phyloP scores from a whole-genome alignment of 1,284 basidiomycete genomes.

The Dichomitus squalens region DNA sequence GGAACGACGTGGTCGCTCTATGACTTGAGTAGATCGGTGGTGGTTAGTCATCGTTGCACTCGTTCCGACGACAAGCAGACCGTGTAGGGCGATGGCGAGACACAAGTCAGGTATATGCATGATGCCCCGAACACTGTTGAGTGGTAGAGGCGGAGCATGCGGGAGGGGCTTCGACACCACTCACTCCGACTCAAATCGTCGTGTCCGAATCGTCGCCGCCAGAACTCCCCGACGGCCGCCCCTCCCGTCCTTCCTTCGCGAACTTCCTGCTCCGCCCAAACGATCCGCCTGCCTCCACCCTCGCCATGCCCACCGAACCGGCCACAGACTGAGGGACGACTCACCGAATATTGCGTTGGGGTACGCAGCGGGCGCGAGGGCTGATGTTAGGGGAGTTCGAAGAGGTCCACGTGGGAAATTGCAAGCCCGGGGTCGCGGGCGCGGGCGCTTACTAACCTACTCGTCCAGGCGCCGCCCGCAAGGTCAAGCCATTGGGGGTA shows the following conservation, averaged over 20 bases:
- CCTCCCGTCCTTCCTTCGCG: slow-evolving; percentile 11
- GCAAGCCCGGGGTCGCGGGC: neutral
- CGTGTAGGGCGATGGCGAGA: slow-evolving; percentile 2
- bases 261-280: slow-evolving; percentile 14
- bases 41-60: slow-evolving; percentile 17
- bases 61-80: neutral
- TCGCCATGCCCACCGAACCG: neutral
- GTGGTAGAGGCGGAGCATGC: slow-evolving; percentile 28
- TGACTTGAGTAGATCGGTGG: slow-evolving; percentile 10
- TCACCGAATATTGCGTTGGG: slow-evolving; percentile 14
- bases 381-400: slow-evolving; percentile 30
- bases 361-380: slow-evolving; percentile 21
- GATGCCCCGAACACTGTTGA: neutral
- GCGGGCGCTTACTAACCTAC: slow-evolving; percentile 20
- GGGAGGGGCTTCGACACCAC: slow-evolving; percentile 27
- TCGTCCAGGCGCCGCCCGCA: slow-evolving; percentile 18
- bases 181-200: slow-evolving; percentile 41
- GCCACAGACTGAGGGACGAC: slow-evolving; percentile 7
- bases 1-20: slow-evolving; percentile 4
- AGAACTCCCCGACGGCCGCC: slow-evolving; percentile 32
- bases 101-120: neutral
- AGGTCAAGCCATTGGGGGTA: slow-evolving; percentile 1
- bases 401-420: slow-evolving; percentile 29
- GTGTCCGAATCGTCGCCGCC: slow-evolving; percentile 44
- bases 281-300: neutral